phyloP scores from a whole-genome alignment of 768 basidiomycete genomes.

The Clitopilus hobsonii region DNA sequence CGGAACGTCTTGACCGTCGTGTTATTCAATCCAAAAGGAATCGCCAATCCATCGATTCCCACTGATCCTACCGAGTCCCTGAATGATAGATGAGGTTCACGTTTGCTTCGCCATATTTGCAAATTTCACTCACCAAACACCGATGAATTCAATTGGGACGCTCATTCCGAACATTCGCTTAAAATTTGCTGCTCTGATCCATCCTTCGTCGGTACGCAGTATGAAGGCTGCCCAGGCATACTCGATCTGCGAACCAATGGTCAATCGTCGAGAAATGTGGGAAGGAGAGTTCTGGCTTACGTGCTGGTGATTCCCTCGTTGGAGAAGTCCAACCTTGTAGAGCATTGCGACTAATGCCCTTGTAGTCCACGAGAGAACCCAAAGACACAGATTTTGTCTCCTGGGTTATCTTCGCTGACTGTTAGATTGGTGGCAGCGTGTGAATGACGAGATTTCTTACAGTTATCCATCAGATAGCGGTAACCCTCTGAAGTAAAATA shows the following conservation, averaged over 20 bases:
- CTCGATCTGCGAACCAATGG: slow-evolving; percentile 29
- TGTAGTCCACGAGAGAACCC: slow-evolving; percentile 66
- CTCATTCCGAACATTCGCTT: slow-evolving; percentile 50
- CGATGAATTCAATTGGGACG: slow-evolving; percentile 54
- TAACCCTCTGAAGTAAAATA: slow-evolving; percentile 39
- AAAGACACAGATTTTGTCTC: slow-evolving; percentile 61
- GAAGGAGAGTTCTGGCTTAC: background rate
- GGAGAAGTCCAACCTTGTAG: slow-evolving; percentile 46
- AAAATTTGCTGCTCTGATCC: slow-evolving; percentile 47
- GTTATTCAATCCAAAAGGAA: slow-evolving; percentile 56
- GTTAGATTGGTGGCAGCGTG: background rate
- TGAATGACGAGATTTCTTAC: slow-evolving; percentile 18
- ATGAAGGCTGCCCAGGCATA: slow-evolving; percentile 63
- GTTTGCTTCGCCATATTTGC: background rate
- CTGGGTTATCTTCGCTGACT: slow-evolving; percentile 31
- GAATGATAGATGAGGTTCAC: background rate
- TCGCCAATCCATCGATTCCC: slow-evolving; percentile 38
- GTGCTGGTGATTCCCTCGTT: slow-evolving; percentile 44
- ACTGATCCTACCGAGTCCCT: slow-evolving; percentile 72
- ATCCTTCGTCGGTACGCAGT: slow-evolving; percentile 41
- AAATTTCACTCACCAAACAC: slow-evolving; percentile 39
- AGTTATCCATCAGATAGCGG: slow-evolving; percentile 56
- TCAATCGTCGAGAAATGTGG: background rate
- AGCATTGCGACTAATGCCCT: slow-evolving; percentile 45
- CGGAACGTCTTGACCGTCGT: slow-evolving; percentile 55